These are phyloP conservation scores for Parmelia sp. DNA, from an alignment of 495 filamentous ascomycete species.

Conservation along the genomic window DNA sequence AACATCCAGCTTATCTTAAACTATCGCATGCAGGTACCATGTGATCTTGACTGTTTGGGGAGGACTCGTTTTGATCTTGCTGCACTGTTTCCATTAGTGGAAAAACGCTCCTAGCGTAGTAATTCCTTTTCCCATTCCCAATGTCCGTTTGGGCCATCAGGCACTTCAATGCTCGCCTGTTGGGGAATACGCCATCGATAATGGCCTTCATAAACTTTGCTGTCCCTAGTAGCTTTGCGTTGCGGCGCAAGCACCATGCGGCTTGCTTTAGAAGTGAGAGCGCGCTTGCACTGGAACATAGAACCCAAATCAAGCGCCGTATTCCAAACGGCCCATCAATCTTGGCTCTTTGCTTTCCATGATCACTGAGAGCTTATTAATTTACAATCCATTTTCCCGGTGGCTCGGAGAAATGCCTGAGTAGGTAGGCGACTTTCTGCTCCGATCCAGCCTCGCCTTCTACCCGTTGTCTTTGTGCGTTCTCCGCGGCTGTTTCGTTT, in stretches of 20 bases:
- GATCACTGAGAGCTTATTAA: not conserved
- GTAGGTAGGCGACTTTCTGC: constrained; percentile 52
- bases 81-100: constrained; percentile 54
- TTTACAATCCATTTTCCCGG: constrained; percentile 50
- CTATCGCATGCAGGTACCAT: not conserved
- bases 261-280: constrained; percentile 51
- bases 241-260: constrained; percentile 54
- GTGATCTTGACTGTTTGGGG: not conserved
- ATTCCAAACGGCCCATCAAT: constrained; percentile 63
- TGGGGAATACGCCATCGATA: constrained; percentile 44
- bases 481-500: not conserved
- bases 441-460: constrained; percentile 41
- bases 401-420: constrained; percentile 56
- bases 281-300: constrained; percentile 52
- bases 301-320: constrained; percentile 53
- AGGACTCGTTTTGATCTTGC: constrained; percentile 36
- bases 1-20: not conserved
- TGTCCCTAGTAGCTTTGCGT: constrained; percentile 56
- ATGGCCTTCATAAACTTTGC: constrained; percentile 46
- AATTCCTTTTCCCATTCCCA: constrained; percentile 52
- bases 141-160: constrained; percentile 43
- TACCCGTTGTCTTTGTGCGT: constrained; percentile 10
- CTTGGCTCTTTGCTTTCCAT: constrained; percentile 22
- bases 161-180: constrained; percentile 48
- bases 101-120: constrained; percentile 59